Conservation (phyloP, 805 yeast genomes). For the Suhomyces faveliae region DNA sequence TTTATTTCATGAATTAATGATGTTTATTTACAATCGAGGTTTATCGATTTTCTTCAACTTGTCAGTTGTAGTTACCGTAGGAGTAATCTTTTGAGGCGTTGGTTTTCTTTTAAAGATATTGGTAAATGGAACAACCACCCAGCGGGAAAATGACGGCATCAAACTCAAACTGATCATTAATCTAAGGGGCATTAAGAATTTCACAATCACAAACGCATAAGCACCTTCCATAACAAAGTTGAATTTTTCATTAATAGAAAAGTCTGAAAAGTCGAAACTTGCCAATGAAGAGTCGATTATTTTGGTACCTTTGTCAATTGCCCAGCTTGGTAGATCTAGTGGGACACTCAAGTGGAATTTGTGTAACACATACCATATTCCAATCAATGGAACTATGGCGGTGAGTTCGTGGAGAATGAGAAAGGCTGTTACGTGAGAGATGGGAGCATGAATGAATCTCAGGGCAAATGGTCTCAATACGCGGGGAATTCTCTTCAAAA, state of each 20-base stretch:
- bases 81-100: background rate
- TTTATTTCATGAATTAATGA: slow-evolving; percentile 2
- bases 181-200: slow-evolving; percentile 55
- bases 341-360: slow-evolving; percentile 51
- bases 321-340: slow-evolving; percentile 55
- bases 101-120: slow-evolving; percentile 19
- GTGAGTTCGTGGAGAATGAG: slow-evolving; percentile 70
- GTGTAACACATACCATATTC: slow-evolving; percentile 66
- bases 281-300: slow-evolving; percentile 55
- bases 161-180: slow-evolving; percentile 47
- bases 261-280: slow-evolving; percentile 28
- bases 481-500: slow-evolving; percentile 47
- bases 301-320: slow-evolving; percentile 57
- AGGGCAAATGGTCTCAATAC: slow-evolving; percentile 50
- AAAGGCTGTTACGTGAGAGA: slow-evolving; percentile 62
- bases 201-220: slow-evolving; percentile 68
- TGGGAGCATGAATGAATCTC: slow-evolving; percentile 53
- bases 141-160: slow-evolving; percentile 59
- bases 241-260: slow-evolving; percentile 50
- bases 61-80: background rate
- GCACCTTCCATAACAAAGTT: slow-evolving; percentile 68
- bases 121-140: slow-evolving; percentile 48
- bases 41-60: slow-evolving; percentile 28
- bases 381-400: slow-evolving; percentile 69
- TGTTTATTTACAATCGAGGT: slow-evolving; percentile 29